Percentiles rank a stretch among this genome's conserved stretches.
Conservation (phyloP, 2,329 filamentous ascomycete species). For the Daldinia eschscholtzii region DNA sequence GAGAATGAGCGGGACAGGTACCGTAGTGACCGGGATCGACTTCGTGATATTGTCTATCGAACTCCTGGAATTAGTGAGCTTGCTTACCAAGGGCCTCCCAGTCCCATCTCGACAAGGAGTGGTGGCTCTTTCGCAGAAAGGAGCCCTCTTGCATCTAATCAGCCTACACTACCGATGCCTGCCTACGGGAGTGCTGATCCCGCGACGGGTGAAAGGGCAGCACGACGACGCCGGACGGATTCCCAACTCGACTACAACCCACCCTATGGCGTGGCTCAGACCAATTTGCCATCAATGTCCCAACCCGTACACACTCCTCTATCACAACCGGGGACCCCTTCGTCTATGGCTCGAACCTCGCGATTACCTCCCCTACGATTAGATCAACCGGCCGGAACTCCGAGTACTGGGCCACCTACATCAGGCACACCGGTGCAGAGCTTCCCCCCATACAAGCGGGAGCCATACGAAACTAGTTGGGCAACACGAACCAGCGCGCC, state of each 20-base stretch:
- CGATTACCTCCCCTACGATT: constrained; percentile 65
- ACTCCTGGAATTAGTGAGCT: constrained; percentile 68
- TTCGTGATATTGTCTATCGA: constrained; percentile 74
- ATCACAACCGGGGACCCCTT: constrained; percentile 52
- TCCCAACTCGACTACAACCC: constrained; percentile 60
- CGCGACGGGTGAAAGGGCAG: constrained; percentile 60
- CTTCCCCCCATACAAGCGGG: constrained; percentile 50
- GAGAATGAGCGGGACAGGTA: constrained; percentile 79
- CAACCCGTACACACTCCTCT: constrained; percentile 54
- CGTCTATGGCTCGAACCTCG: constrained; percentile 52
- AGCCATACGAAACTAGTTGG: constrained; percentile 57
- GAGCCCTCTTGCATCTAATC: constrained; percentile 52
- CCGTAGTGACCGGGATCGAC: constrained; percentile 76
- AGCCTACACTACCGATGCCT: constrained; percentile 44
- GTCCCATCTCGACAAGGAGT: constrained; percentile 58
- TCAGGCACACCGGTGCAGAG: constrained; percentile 46
- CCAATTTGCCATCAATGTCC: constrained; percentile 59
- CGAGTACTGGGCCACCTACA: constrained; percentile 43
- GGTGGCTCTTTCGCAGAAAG: constrained; percentile 55
- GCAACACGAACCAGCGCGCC: constrained; percentile 49
- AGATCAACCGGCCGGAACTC: constrained; percentile 54
- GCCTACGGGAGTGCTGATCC: constrained; percentile 58
- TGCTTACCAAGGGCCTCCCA: constrained; percentile 65
- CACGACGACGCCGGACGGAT: constrained; percentile 63
- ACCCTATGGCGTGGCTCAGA: constrained; percentile 56